phyloP scores from a whole-genome alignment of 2,329 filamentous ascomycete genomes.

The Pseudophaeomoniella oleicola region DNA sequence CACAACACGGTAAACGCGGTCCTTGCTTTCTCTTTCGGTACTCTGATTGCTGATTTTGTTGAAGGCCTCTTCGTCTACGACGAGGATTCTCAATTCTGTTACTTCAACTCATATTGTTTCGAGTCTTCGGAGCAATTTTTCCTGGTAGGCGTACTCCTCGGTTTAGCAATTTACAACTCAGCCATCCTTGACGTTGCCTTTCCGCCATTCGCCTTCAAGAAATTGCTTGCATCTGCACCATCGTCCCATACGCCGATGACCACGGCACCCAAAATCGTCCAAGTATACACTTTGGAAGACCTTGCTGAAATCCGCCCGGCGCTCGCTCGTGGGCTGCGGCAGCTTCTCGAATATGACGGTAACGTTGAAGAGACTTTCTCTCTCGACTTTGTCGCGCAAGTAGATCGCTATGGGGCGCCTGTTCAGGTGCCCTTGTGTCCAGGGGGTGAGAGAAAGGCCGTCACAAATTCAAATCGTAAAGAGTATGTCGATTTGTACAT shows the following conservation, averaged over 20 bases:
- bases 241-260: slow-evolving; percentile 39
- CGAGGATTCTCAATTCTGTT: slow-evolving; percentile 78
- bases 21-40: background rate
- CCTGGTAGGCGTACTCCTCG: slow-evolving; percentile 73
- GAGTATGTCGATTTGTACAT: slow-evolving; percentile 84
- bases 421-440: slow-evolving; percentile 50
- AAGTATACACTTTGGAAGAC: slow-evolving; percentile 67
- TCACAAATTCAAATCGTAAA: slow-evolving; percentile 70
- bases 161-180: slow-evolving; percentile 86
- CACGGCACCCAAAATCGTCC: slow-evolving; percentile 39
- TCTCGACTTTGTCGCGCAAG: slow-evolving; percentile 64
- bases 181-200: slow-evolving; percentile 81
- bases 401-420: slow-evolving; percentile 60
- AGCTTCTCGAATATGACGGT: slow-evolving; percentile 69
- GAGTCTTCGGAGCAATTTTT: slow-evolving; percentile 89
- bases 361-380: slow-evolving; percentile 70
- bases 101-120: slow-evolving; percentile 82
- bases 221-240: slow-evolving; percentile 67
- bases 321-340: slow-evolving; percentile 59
- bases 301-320: slow-evolving; percentile 67
- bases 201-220: slow-evolving; percentile 79
- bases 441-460: slow-evolving; percentile 56
- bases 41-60: background rate
- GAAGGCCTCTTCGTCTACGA: slow-evolving; percentile 84
- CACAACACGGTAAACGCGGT: slow-evolving; percentile 57